Conservation (phyloP, 2,329 filamentous ascomycete species). For the Hypoxylon sp. region DNA sequence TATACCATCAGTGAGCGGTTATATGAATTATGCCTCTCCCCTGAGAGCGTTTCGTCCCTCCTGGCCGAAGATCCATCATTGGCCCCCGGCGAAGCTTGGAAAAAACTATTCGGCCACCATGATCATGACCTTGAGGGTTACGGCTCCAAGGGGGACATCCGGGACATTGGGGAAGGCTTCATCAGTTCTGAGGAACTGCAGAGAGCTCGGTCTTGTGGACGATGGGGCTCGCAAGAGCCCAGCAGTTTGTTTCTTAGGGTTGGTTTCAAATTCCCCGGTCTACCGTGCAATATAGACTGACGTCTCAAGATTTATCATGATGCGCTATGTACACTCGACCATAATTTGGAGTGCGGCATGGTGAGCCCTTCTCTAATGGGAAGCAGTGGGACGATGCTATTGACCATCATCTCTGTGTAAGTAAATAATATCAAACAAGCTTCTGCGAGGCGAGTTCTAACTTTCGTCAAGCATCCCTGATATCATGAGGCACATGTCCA, state of each 20-base stretch:
- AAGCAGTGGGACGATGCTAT: constrained; percentile 72
- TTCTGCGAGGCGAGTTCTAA: not conserved
- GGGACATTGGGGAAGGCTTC: constrained; percentile 46
- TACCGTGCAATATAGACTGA: constrained; percentile 1
- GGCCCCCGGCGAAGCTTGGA: constrained; percentile 68
- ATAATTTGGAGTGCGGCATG: constrained; percentile 66
- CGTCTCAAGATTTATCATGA: constrained; percentile 73
- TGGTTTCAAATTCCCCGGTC: constrained; percentile 33
- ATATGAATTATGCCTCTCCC: constrained; percentile 66
- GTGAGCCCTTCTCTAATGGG: constrained; percentile 68
- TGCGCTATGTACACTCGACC: constrained; percentile 69
- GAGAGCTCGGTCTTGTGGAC: constrained; percentile 72
- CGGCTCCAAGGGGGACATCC: constrained; percentile 29
- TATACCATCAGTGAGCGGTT: constrained; percentile 63
- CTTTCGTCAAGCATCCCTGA: constrained; percentile 69
- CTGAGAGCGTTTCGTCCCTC: constrained; percentile 70
- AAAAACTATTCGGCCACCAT: constrained; percentile 66
- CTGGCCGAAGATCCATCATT: constrained; percentile 68
- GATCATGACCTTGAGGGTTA: not conserved
- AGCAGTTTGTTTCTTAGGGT: constrained; percentile 77
- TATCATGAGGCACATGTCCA: constrained; percentile 80
- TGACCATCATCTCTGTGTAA: constrained; percentile 77
- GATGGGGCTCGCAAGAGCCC: constrained; percentile 74
- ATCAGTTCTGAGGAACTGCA: constrained; percentile 62
- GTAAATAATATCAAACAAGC: constrained; percentile 31